Conservation (phyloP, 768 basidiomycete species). For the Trametes cubensis region DNA sequence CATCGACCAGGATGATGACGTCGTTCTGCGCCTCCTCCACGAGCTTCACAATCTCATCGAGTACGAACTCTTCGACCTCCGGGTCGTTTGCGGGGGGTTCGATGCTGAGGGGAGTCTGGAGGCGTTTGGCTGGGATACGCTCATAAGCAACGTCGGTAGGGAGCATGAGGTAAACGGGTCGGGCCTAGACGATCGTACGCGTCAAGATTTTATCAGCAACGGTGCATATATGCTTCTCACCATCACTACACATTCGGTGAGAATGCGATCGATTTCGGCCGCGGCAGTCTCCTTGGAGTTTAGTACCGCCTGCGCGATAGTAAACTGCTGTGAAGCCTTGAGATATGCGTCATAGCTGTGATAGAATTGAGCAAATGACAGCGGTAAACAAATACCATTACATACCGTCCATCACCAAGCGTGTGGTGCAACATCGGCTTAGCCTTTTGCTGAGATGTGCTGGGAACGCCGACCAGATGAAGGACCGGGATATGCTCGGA, state of each 20-base stretch:
- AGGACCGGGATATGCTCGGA: conserved; percentile 90
- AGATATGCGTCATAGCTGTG: conserved; percentile 70
- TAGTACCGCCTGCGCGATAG: conserved; percentile 66
- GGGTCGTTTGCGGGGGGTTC: conserved; percentile 55
- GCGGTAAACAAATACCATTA: neutral
- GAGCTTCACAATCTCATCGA: conserved; percentile 69
- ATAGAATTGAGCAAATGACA: neutral
- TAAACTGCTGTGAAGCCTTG: conserved; percentile 75
- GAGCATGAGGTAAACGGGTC: conserved; percentile 86
- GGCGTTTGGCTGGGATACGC: conserved; percentile 64
- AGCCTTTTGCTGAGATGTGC: conserved; percentile 67
- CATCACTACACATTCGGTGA: conserved; percentile 65
- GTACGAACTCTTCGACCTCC: conserved; percentile 64
- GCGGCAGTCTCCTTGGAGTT: conserved; percentile 56
- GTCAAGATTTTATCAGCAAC: neutral
- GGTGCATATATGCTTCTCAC: conserved; percentile 37
- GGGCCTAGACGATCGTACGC: conserved; percentile 48
- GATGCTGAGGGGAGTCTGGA: conserved; percentile 60
- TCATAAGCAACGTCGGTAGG: conserved; percentile 80
- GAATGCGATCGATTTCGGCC: conserved; percentile 74
- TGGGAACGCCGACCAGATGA: conserved; percentile 85
- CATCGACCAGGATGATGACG: conserved; percentile 78
- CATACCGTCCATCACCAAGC: conserved; percentile 76
- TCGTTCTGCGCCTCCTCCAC: conserved; percentile 64
- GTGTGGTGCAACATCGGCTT: conserved; percentile 86